Conservation (phyloP, 495 filamentous ascomycete species). For the Recurvomyces mirabilis region DNA sequence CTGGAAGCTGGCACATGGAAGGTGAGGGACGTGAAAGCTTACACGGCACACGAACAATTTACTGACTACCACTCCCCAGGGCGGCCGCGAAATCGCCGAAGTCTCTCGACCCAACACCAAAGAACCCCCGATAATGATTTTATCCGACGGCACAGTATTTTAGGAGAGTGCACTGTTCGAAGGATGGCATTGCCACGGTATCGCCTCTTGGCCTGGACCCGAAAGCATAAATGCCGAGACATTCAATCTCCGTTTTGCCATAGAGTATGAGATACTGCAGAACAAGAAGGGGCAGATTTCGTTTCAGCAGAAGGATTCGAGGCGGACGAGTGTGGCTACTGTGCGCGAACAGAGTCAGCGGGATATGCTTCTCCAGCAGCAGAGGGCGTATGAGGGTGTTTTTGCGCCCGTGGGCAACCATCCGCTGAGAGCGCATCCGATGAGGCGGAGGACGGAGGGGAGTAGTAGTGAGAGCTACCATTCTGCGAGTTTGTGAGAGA, state of each 20-base stretch:
- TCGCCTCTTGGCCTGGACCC: background rate
- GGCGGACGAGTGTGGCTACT: too few species aligned
- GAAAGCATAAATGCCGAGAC: background rate
- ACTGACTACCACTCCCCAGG: conserved; percentile 42
- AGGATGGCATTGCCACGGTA: conserved; percentile 1
- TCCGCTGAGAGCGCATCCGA: conserved; percentile 17
- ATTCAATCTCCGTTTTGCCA: background rate
- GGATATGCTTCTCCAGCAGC: too few species aligned
- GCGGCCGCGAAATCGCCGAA: conserved; percentile 90
- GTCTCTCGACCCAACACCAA: conserved; percentile 93
- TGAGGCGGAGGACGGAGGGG: background rate
- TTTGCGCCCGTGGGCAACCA: conserved; percentile 9
- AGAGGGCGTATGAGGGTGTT: too few species aligned
- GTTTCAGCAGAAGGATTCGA: background rate
- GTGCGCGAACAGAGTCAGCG: too few species aligned
- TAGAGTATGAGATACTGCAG: background rate
- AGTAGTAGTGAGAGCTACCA: background rate
- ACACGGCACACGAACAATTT: background rate
- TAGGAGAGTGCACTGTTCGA: conserved; percentile 37
- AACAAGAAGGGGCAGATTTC: background rate
- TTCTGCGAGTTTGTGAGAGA: background rate
- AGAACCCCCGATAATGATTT: conserved; percentile 90
- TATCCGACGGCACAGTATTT: conserved; percentile 93
- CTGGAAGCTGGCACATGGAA: conserved; percentile 92
- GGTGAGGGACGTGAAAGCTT: conserved; percentile 38